A percentile compares a stretch with the other conserved stretches of the same genome.
Evolutionary conservation across 2,329 filamentous ascomycete species (phyloP).

Genomic region (Colletotrichum neosansevieriae): DNA sequence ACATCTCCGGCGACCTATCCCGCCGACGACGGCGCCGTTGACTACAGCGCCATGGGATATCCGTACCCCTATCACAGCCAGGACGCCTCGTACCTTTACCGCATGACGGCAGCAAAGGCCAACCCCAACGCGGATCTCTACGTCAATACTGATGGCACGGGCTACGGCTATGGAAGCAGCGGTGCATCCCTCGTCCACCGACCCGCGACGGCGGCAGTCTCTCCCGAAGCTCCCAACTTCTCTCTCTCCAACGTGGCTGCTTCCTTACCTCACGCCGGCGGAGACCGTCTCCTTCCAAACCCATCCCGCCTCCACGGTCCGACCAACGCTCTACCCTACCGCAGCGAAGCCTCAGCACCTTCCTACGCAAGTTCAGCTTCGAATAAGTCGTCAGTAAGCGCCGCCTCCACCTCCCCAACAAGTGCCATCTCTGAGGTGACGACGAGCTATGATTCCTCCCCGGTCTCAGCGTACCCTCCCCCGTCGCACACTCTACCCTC

Average conservation of each 20-base stretch:
- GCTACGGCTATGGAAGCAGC: slow-evolving; percentile 49
- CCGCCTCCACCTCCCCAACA: slow-evolving; percentile 23
- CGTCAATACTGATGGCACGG: slow-evolving; percentile 49
- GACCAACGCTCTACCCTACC: slow-evolving; percentile 44
- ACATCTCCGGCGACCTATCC: slow-evolving; percentile 46
- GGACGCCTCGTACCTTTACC: slow-evolving; percentile 49
- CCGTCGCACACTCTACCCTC: slow-evolving; percentile 32
- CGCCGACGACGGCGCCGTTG: slow-evolving; percentile 51
- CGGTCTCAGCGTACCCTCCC: slow-evolving; percentile 30
- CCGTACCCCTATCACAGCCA: slow-evolving; percentile 51
- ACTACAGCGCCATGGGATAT: slow-evolving; percentile 52
- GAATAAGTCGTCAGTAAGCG: slow-evolving; percentile 22
- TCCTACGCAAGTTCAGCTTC: slow-evolving; percentile 21
- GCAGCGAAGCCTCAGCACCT: slow-evolving; percentile 18
- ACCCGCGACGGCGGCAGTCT: slow-evolving; percentile 43
- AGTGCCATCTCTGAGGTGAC: slow-evolving; percentile 25
- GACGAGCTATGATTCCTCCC: slow-evolving; percentile 18
- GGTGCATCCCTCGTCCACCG: slow-evolving; percentile 51
- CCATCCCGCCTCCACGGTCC: slow-evolving; percentile 49
- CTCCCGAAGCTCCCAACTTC: slow-evolving; percentile 51
- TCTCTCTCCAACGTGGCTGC: slow-evolving; percentile 57
- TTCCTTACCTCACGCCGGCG: slow-evolving; percentile 51
- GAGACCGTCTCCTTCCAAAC: slow-evolving; percentile 51
- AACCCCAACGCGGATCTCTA: slow-evolving; percentile 47
- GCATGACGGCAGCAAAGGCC: slow-evolving; percentile 46